Percentiles rank a stretch among this genome's conserved stretches.
Evolutionary conservation across 2,329 filamentous ascomycete species (phyloP).

Genomic region (Colletotrichum simmondsii): DNA sequence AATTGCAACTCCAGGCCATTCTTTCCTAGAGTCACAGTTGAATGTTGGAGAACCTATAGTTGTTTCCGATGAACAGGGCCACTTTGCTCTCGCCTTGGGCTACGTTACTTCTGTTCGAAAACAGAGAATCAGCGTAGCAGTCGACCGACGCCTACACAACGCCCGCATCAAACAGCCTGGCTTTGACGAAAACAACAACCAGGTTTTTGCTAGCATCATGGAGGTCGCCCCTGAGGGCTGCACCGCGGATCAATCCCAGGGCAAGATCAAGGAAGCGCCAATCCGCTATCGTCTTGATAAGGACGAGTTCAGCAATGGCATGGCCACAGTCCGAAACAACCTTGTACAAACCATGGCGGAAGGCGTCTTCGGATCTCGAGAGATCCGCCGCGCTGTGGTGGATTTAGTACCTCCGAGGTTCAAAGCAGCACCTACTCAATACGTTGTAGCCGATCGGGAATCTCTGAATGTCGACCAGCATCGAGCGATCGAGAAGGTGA

Average conservation of each 20-base stretch:
- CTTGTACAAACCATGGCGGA: constrained; percentile 92
- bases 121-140: constrained; percentile 83
- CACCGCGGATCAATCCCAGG: constrained; percentile 60
- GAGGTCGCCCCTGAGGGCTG: constrained; percentile 74
- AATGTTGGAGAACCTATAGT: constrained; percentile 90
- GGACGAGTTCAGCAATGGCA: constrained; percentile 97
- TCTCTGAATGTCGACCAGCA: constrained; percentile 89
- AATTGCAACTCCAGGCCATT: constrained; percentile 70
- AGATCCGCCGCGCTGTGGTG: constrained; percentile 83
- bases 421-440: constrained; percentile 72
- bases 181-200: constrained; percentile 82
- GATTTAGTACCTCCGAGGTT: constrained; percentile 81
- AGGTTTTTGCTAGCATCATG: constrained; percentile 93
- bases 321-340: constrained; percentile 95
- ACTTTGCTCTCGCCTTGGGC: constrained; percentile 94
- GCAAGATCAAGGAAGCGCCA: constrained; percentile 63
- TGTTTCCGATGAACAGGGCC: constrained; percentile 93
- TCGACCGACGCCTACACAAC: constrained; percentile 91
- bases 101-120: constrained; percentile 84
- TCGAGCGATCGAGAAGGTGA: constrained; percentile 90
- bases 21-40: constrained; percentile 92
- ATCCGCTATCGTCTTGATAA: constrained; percentile 90
- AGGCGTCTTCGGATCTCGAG: constrained; percentile 73
- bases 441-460: constrained; percentile 69
- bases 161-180: constrained; percentile 79